A percentile compares a stretch with the other conserved stretches of the same genome.
These are phyloP conservation scores for Symbiodinium natans DNA, from an alignment of 73 alveolate species.

Conservation along the genomic window DNA sequence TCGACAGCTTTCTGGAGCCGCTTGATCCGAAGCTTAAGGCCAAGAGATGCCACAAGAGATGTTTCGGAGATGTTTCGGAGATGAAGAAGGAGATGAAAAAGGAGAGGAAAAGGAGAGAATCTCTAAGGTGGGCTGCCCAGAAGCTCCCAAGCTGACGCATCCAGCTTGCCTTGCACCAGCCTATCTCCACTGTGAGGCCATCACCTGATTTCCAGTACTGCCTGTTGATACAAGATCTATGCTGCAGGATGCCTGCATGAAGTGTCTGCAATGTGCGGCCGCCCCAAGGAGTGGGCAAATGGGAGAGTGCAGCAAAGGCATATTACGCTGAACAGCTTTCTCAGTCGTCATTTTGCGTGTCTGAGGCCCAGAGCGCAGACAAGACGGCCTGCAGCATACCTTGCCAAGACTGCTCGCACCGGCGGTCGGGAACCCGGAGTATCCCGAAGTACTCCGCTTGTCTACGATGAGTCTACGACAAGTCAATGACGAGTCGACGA, in stretches of 20 bases:
- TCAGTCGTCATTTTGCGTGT: no score
- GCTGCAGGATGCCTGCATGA: not conserved
- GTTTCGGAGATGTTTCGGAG: no score
- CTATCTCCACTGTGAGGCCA: conserved; percentile 49
- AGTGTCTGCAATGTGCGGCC: not conserved
- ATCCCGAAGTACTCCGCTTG: not conserved
- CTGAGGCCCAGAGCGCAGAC: conserved; percentile 3
- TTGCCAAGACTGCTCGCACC: conserved; percentile 26
- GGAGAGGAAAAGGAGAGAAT: no score
- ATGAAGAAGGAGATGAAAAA: no score
- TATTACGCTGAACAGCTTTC: no score
- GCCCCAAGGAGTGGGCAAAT: not conserved
- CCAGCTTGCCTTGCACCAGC: conserved; percentile 29
- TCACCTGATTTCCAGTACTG: not conserved
- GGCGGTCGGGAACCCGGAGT: not conserved
- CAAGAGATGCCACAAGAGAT: no score
- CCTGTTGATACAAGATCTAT: no score
- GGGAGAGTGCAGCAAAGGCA: not conserved
- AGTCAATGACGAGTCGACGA: no score
- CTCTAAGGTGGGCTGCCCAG: not conserved
- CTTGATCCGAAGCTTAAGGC: no score
- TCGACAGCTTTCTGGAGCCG: no score
- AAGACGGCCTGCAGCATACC: not conserved
- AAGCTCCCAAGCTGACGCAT: conserved; percentile 29
- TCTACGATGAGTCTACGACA: no score